Conservation (phyloP, 75 land plant genomes). For the Gnetum montanum region DNA sequence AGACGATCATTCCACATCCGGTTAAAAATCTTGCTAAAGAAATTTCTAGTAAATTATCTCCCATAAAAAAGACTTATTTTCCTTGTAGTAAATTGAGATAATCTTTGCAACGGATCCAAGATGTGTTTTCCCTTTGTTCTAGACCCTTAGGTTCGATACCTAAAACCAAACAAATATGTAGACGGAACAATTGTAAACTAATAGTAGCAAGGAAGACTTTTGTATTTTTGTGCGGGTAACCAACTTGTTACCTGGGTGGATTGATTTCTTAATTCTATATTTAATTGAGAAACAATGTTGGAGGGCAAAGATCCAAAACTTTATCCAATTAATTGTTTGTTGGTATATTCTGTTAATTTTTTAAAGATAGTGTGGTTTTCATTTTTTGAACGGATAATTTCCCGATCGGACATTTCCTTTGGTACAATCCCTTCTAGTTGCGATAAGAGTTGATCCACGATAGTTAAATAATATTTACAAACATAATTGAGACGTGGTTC, state of each 20-base stretch:
- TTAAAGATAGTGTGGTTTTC: too few relatives aligned
- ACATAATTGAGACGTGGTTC: too few relatives aligned
- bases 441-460: not conserved
- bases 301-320: constrained; percentile 10
- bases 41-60: constrained; percentile 13
- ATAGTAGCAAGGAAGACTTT: not conserved
- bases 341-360: not conserved
- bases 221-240: constrained; percentile 5
- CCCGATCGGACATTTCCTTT: not conserved
- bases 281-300: constrained; percentile 4
- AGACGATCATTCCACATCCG: constrained; percentile 14
- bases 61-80: constrained; percentile 19
- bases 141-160: constrained; percentile 5
- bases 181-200: too few relatives aligned
- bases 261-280: constrained; percentile 5
- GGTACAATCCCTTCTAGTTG: not conserved
- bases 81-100: constrained; percentile 12
- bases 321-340: not conserved
- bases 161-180: constrained; percentile 4
- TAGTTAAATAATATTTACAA: not conserved
- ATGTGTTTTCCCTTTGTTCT: not conserved
- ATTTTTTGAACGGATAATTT: not conserved
- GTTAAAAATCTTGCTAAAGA: constrained; percentile 16
- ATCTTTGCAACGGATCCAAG: constrained; percentile 6
- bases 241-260: constrained; percentile 1